Conservation (phyloP, 495 filamentous ascomycete species). For the Hypoxylon fragiforme region DNA sequence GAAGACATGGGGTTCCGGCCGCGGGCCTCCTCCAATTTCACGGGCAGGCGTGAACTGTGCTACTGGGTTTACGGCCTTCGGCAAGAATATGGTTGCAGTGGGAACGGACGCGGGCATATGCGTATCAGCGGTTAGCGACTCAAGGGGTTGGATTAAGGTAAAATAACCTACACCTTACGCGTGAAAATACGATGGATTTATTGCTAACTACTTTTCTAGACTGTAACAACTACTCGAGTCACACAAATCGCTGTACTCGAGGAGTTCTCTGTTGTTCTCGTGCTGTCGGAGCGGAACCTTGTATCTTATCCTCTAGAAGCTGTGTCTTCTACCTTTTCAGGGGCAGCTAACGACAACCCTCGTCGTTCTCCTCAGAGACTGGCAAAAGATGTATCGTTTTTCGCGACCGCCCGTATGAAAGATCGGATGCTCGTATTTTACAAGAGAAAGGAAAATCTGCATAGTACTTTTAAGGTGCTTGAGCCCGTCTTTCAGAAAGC, state of each 20-base stretch:
- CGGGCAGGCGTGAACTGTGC: conserved; percentile 88
- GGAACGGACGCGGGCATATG: conserved; percentile 95
- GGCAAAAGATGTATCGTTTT: conserved; percentile 93
- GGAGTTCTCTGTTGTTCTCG: conserved; percentile 88
- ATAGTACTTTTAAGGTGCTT: conserved; percentile 93
- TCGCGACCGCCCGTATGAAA: conserved; percentile 94
- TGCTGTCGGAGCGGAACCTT: conserved; percentile 87
- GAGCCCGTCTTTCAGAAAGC: conserved; percentile 93
- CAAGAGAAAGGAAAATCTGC: conserved; percentile 90
- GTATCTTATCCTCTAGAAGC: conserved; percentile 95
- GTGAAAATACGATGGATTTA: not conserved
- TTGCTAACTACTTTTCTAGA: conserved; percentile 46
- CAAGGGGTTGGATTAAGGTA: conserved; percentile 86
- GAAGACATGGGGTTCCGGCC: conserved; percentile 64
- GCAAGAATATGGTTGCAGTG: conserved; percentile 87
- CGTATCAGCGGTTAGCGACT: conserved; percentile 80
- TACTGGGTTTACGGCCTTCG: conserved; percentile 80
- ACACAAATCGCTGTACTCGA: conserved; percentile 94
- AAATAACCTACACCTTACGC: conserved; percentile 35
- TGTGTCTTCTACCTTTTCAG: conserved; percentile 67
- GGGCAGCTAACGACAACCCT: conserved; percentile 63
- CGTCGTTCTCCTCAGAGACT: conserved; percentile 87
- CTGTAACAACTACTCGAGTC: conserved; percentile 73
- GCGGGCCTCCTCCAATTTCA: conserved; percentile 75
- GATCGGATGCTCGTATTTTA: conserved; percentile 92